phyloP scores from a whole-genome alignment of 768 basidiomycete species.

The Gloeopeniophorella convolvens region DNA sequence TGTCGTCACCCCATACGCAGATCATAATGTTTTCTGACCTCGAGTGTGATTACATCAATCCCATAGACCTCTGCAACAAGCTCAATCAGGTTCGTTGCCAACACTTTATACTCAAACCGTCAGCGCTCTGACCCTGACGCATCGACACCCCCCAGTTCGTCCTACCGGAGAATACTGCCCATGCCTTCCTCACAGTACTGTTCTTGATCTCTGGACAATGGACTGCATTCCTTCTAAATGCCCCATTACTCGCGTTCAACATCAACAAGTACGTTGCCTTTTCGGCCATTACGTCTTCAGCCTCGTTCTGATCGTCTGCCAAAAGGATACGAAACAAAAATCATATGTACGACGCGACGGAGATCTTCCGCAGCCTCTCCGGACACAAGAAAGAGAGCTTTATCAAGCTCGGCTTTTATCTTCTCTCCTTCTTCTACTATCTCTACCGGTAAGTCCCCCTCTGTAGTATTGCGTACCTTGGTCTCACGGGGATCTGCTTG shows the following conservation, averaged over 20 bases:
- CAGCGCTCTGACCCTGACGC: background rate
- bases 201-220: constrained; percentile 97
- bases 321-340: constrained; percentile 85
- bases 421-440: constrained; percentile 89
- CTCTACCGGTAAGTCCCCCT: constrained; percentile 66
- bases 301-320: background rate
- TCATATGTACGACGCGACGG: constrained; percentile 99
- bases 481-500: background rate
- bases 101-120: background rate
- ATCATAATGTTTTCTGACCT: constrained; percentile 99
- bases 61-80: constrained; percentile 99
- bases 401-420: constrained; percentile 90
- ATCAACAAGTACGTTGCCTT: constrained; percentile 76
- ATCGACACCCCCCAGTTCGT: constrained; percentile 69
- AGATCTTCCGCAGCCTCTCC: constrained; percentile 93
- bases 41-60: constrained; percentile 99
- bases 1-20: constrained; percentile 36
- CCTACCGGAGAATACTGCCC: constrained; percentile 91
- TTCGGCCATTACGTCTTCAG: background rate
- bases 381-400: constrained; percentile 96
- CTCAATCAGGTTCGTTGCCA: constrained; percentile 75
- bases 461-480: background rate
- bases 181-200: constrained; percentile 82
- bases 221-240: constrained; percentile 86
- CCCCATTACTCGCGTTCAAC: constrained; percentile 83